These are phyloP conservation scores for Sphaerobolus stellatus DNA, from an alignment of 1,284 basidiomycete species.

Conservation along the genomic window DNA sequence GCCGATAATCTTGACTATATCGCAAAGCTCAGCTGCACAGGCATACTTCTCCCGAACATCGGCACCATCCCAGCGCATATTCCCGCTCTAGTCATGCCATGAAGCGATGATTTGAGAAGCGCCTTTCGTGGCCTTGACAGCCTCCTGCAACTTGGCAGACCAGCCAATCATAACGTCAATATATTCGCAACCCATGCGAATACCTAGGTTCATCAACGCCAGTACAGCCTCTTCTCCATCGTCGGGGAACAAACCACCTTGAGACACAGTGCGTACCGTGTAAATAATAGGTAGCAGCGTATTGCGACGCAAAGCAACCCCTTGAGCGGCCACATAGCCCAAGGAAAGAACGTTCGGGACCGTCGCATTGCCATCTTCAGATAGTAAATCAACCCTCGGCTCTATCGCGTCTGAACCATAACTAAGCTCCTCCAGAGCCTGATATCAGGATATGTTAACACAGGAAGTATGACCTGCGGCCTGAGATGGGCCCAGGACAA, in stretches of 20 bases:
- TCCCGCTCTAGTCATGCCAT: conserved; percentile 92
- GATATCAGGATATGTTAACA: conserved; percentile 91
- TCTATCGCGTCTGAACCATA: conserved; percentile 93
- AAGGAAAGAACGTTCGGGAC: conserved; percentile 65
- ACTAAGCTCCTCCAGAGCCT: conserved; percentile 70
- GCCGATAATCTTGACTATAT: conserved; percentile 91
- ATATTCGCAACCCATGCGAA: conserved; percentile 89
- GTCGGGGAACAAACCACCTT: conserved; percentile 93
- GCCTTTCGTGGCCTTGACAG: conserved; percentile 66
- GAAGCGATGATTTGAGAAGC: conserved; percentile 84
- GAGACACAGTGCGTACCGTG: conserved; percentile 84
- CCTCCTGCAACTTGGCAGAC: conserved; percentile 60
- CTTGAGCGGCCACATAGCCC: conserved; percentile 79
- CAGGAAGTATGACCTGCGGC: conserved; percentile 86
- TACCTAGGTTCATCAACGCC: conserved; percentile 75
- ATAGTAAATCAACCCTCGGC: conserved; percentile 88
- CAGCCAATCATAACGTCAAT: conserved; percentile 89
- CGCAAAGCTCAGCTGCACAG: conserved; percentile 67
- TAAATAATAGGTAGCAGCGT: conserved; percentile 88
- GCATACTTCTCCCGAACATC: conserved; percentile 70
- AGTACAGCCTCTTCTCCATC: conserved; percentile 72
- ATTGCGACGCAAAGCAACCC: conserved; percentile 75
- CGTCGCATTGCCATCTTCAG: conserved; percentile 37
- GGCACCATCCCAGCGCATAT: conserved; percentile 77
- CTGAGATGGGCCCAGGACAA: conserved; percentile 50